Conservation (phyloP, 306 rosid species). For the Potentilla sterilis region DNA sequence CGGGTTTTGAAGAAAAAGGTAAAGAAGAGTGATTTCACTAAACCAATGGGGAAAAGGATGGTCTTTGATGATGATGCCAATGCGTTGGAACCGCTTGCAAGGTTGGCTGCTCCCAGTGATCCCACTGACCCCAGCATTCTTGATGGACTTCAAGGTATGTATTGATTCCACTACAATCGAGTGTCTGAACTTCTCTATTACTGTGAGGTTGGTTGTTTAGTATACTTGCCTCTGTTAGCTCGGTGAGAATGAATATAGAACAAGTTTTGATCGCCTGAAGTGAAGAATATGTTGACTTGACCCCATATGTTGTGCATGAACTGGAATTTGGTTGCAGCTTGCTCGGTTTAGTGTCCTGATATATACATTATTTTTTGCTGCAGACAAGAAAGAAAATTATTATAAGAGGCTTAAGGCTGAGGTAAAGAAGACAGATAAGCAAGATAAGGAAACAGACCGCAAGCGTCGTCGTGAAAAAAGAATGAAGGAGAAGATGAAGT, state of each 20-base stretch:
- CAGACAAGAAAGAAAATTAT: slow-evolving; percentile 67
- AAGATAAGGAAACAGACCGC: slow-evolving; percentile 64
- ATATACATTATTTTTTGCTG: slow-evolving; percentile 10
- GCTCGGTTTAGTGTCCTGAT: slow-evolving; percentile 15
- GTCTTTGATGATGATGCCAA: slow-evolving; percentile 88
- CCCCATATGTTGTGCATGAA: background rate
- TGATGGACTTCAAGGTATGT: slow-evolving; percentile 59
- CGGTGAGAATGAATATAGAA: too few species aligned
- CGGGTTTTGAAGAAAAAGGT: slow-evolving; percentile 75
- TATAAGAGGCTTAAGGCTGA: slow-evolving; percentile 74
- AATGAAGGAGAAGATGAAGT: slow-evolving; percentile 63
- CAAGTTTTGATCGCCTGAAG: background rate
- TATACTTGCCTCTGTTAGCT: too few species aligned
- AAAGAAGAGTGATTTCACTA: slow-evolving; percentile 72
- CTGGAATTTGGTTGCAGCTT: background rate
- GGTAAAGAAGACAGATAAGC: slow-evolving; percentile 70
- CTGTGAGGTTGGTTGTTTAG: too few species aligned
- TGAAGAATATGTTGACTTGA: background rate
- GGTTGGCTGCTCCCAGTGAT: slow-evolving; percentile 46
- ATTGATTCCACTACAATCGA: background rate
- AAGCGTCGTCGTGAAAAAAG: slow-evolving; percentile 67
- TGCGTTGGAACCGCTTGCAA: slow-evolving; percentile 70
- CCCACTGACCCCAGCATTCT: slow-evolving; percentile 31
- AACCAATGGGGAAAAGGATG: slow-evolving; percentile 77
- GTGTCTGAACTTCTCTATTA: background rate